These are phyloP conservation scores for Pythium sp. DNA, from an alignment of 352 stramenopile species.

Conservation along the genomic window DNA sequence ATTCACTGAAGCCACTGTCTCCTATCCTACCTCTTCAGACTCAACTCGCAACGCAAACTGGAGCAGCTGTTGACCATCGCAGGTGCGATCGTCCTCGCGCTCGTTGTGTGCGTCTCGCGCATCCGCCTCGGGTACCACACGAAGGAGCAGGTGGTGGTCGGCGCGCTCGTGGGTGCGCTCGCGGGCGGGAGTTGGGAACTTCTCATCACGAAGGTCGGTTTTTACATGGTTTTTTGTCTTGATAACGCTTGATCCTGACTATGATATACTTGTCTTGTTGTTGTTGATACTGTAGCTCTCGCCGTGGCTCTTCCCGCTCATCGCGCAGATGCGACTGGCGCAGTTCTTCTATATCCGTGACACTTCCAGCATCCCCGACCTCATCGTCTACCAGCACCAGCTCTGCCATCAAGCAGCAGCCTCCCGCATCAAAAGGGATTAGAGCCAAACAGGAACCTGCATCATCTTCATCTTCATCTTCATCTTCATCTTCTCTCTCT, in stretches of 20 bases:
- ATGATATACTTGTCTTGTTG: not conserved
- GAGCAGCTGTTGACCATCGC: conserved; percentile 69
- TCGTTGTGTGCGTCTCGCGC: conserved; percentile 66
- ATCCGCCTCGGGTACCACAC: conserved; percentile 81
- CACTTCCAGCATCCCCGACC: conserved; percentile 69
- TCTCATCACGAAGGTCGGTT: conserved; percentile 22
- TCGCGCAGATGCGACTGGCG: conserved; percentile 44
- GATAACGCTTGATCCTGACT: not conserved
- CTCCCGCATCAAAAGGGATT: conserved; percentile 13
- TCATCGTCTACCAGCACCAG: conserved; percentile 78
- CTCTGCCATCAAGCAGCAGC: conserved; percentile 26
- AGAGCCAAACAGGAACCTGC: not conserved
- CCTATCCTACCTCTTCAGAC: conserved; percentile 17
- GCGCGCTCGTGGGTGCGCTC: conserved; percentile 43
- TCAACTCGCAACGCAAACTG: conserved; percentile 48
- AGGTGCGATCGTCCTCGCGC: conserved; percentile 36
- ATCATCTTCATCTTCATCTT: not conserved
- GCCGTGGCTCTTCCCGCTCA: conserved; percentile 51
- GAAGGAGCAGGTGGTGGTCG: conserved; percentile 62
- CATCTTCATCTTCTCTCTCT: conserved; percentile 3
- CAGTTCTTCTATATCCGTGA: conserved; percentile 70
- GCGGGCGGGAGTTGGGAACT: conserved; percentile 55
- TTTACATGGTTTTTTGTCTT: not conserved
- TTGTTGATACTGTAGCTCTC: conserved; percentile 29
- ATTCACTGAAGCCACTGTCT: not conserved